Conservation (phyloP, 306 rosid genomes). For the Benincasa hispida region DNA sequence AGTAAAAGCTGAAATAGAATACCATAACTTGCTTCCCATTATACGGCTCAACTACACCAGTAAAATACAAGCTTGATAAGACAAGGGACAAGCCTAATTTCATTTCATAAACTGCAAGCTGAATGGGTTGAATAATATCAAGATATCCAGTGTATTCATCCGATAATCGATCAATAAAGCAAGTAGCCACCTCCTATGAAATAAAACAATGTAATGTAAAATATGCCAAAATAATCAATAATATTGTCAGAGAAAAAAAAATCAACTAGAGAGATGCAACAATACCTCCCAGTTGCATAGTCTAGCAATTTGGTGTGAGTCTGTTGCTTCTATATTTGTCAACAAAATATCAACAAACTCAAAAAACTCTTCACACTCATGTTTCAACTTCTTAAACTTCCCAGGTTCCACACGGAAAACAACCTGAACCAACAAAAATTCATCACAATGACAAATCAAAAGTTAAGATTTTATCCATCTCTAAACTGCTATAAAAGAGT, state of each 20-base stretch:
- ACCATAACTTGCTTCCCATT: constrained; percentile 36
- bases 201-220: constrained; percentile 8
- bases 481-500: background rate
- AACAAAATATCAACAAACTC: constrained; percentile 25
- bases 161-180: constrained; percentile 52
- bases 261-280: background rate
- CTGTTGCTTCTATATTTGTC: constrained; percentile 24
- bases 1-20: constrained; percentile 6
- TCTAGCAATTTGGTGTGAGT: constrained; percentile 29
- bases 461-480: background rate
- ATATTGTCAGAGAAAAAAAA: background rate
- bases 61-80: constrained; percentile 34
- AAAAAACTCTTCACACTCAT: constrained; percentile 56
- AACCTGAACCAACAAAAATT: constrained; percentile 28
- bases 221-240: background rate
- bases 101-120: constrained; percentile 84
- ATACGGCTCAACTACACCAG: constrained; percentile 24
- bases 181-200: constrained; percentile 48
- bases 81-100: constrained; percentile 68
- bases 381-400: constrained; percentile 55
- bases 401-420: constrained; percentile 61
- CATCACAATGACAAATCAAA: background rate
- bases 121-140: constrained; percentile 79
- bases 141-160: constrained; percentile 32
- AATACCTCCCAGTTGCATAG: constrained; percentile 69